Conservation (phyloP, 768 basidiomycete species). For the Amanita phalloides region DNA sequence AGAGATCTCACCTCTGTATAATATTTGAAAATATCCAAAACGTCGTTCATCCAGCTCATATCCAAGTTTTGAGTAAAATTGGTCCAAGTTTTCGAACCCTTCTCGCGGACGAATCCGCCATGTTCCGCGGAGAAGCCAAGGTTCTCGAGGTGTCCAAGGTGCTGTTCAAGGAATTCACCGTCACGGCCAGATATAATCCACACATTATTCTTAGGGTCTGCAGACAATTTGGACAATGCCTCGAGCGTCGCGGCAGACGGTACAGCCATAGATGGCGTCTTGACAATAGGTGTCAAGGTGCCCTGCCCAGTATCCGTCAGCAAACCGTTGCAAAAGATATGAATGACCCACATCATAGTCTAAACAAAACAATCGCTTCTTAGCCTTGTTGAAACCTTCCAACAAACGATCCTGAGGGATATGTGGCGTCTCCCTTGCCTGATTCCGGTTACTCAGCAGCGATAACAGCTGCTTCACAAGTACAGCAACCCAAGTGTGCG, state of each 20-base stretch:
- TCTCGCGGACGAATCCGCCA: constrained; percentile 81
- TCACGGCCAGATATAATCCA: constrained; percentile 98
- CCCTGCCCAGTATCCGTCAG: constrained; percentile 38
- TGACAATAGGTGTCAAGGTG: constrained; percentile 95
- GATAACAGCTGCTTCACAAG: constrained; percentile 82
- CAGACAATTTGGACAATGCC: constrained; percentile 60
- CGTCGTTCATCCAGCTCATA: constrained; percentile 97
- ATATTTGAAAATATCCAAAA: constrained; percentile 91
- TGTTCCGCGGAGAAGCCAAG: constrained; percentile 96
- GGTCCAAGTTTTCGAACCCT: constrained; percentile 57
- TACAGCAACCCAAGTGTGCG: constrained; percentile 89
- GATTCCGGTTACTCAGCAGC: constrained; percentile 68
- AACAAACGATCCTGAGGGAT: constrained; percentile 56
- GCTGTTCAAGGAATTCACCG: constrained; percentile 82
- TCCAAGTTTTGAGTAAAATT: constrained; percentile 90
- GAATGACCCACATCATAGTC: constrained; percentile 81
- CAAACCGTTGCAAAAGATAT: neutral
- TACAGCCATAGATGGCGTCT: constrained; percentile 77
- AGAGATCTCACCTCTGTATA: constrained; percentile 65
- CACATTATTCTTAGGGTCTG: constrained; percentile 83
- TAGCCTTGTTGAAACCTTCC: constrained; percentile 51
- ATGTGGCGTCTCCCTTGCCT: constrained; percentile 77
- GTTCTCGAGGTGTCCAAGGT: constrained; percentile 73
- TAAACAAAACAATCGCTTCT: constrained; percentile 84
- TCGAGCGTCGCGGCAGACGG: constrained; percentile 67